A percentile compares a stretch with the other conserved stretches of the same genome.
phyloP scores from a whole-genome alignment of 257 asterid genomes.

The Perilla frutescens region DNA sequence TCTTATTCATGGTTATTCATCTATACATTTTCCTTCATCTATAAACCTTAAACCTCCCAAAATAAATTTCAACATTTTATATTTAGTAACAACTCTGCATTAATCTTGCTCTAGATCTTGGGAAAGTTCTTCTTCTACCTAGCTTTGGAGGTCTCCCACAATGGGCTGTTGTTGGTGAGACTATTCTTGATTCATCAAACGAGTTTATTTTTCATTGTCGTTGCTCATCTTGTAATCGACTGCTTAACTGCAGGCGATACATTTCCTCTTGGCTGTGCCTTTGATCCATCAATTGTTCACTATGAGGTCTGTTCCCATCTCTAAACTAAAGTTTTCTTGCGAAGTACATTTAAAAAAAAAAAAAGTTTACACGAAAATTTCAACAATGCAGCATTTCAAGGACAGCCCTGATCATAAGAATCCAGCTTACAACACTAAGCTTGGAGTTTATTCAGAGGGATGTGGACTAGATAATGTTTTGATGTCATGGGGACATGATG shows the following conservation, averaged over 20 bases:
- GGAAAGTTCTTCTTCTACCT: conserved; percentile 61
- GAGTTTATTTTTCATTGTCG: not conserved
- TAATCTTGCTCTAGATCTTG: conserved; percentile 43
- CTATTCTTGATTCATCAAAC: not conserved
- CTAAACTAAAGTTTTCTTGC: not conserved
- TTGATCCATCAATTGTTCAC: conserved; percentile 49
- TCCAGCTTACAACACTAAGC: conserved; percentile 43
- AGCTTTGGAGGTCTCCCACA: conserved; percentile 53
- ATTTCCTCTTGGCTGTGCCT: conserved; percentile 58
- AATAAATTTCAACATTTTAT: not conserved
- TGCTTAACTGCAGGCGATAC: conserved; percentile 47
- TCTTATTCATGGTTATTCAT: conserved; percentile 48
- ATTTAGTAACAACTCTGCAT: not conserved
- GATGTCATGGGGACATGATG: conserved; percentile 64
- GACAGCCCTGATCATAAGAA: conserved; percentile 43
- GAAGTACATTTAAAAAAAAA: not conserved
- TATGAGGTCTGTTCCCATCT: conserved; percentile 39
- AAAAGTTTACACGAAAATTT: not conserved
- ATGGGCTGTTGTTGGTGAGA: conserved; percentile 62
- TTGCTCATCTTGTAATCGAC: not conserved
- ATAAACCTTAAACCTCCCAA: not conserved
- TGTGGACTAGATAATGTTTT: conserved; percentile 55
- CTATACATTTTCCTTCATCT: not conserved
- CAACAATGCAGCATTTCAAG: conserved; percentile 47
- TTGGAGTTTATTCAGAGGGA: conserved; percentile 49